Evolutionary conservation across 2,329 filamentous ascomycete genomes (phyloP), one percentile per base, ranked within the genome.

Genomic region (Coniella lustricola): DNA sequence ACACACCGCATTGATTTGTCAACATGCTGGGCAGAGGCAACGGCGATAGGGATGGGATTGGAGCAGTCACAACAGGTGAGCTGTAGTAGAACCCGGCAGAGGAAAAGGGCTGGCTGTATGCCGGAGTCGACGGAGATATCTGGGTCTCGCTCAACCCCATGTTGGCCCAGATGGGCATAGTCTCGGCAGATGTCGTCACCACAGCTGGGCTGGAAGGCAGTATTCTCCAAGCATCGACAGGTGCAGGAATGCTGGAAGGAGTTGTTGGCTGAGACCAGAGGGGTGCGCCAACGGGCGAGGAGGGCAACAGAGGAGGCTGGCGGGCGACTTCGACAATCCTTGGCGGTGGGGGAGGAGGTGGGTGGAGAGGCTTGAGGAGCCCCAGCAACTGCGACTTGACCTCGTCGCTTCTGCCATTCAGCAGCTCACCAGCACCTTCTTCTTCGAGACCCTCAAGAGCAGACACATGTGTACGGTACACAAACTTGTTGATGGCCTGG

Each of bases 361-460:
- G 90, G 53, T 94, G 80, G 56, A 97, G 77, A 49, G 94, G 82
- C 67, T 90, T 86, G 75, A 96, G 90, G 62, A 97, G 76, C 59
- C 77, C 81, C 74, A 87, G 79, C 70, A 98, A 85, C 65, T 80
- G 84, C 62, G 75, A 82, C 79, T 95, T 95, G 68, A 96, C 91
- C 59, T 96, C 90, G 58, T 95, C 90, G 63, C 88, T 90, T 71
- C 88, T 87, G 57, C 90, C 90, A 62, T 86, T 85, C 53, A 97
- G 81, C 57, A 98, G 77, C 72, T 98, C 93, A 55, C 93, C 93
- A 41, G 87, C 87, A 54, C 93, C 93, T 61, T 96, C 91, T 71
- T 97, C 93, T 73, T 98, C 93, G 56, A 97, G 77, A 49, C 93
- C 93, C 71, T 98, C 93, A 46, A 98, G 78, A 39, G 90, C 93